phyloP scores from a whole-genome alignment of 768 basidiomycete genomes.

The Mycena haematopus region DNA sequence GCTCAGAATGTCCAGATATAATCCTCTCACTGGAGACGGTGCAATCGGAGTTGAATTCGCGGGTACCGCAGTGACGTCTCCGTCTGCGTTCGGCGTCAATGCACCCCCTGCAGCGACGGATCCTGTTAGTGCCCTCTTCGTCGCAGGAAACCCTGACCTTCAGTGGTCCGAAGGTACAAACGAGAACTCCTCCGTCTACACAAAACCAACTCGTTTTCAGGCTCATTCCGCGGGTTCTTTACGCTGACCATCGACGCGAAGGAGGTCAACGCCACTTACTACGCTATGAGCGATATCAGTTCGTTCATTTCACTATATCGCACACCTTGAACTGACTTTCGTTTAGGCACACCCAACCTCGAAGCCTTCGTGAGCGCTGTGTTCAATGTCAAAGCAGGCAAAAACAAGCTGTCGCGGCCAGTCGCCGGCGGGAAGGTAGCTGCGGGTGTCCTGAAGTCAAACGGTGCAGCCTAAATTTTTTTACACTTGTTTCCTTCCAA shows the following conservation, averaged over 20 bases:
- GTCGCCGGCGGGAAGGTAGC: constrained; percentile 53
- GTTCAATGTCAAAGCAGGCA: constrained; percentile 49
- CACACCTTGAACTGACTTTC: not conserved
- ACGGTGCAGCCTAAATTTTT: not conserved
- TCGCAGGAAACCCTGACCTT: constrained; percentile 52
- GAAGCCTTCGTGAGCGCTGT: constrained; percentile 52
- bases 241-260: constrained; percentile 55
- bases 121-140: constrained; percentile 42
- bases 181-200: not conserved
- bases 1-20: constrained; percentile 42
- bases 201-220: not conserved
- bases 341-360: constrained; percentile 47
- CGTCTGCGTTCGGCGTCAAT: constrained; percentile 51
- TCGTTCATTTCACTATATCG: constrained; percentile 30
- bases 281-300: constrained; percentile 58
- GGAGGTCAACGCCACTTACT: constrained; percentile 57
- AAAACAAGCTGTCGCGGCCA: constrained; percentile 54
- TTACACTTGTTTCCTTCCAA: not conserved
- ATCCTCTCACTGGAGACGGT: constrained; percentile 54
- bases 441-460: constrained; percentile 50
- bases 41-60: constrained; percentile 67
- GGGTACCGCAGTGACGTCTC: constrained; percentile 63
- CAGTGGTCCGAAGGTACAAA: constrained; percentile 61
- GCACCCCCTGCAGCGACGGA: constrained; percentile 48
- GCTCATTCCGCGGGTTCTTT: constrained; percentile 65